phyloP scores from a whole-genome alignment of 2,329 filamentous ascomycete genomes.

The Aspergillus niger region DNA sequence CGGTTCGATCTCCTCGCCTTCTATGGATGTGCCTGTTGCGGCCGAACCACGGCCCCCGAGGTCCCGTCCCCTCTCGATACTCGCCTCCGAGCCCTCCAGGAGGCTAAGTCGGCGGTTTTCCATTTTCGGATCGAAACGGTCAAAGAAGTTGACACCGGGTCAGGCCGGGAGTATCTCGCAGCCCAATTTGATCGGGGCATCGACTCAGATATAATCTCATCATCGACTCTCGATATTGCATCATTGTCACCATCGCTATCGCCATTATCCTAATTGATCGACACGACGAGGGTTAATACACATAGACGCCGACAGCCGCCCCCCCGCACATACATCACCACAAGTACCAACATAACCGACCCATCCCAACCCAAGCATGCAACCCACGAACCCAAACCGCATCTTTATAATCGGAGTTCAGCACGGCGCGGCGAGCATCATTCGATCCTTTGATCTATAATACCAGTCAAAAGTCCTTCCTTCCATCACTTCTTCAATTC shows the following conservation, averaged over 20 bases:
- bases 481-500: not conserved
- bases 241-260: slow-evolving; percentile 2
- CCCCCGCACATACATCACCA: not conserved
- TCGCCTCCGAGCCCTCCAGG: slow-evolving; percentile 28
- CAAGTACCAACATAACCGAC: not conserved
- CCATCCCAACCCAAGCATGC: not conserved
- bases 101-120: slow-evolving; percentile 31
- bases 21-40: slow-evolving; percentile 18
- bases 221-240: slow-evolving; percentile 12
- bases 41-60: slow-evolving; percentile 18
- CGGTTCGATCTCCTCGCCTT: slow-evolving; percentile 4
- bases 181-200: slow-evolving; percentile 38
- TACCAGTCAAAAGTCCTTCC: slow-evolving; percentile 10
- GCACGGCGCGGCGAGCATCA: slow-evolving; percentile 4
- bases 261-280: slow-evolving; percentile 1
- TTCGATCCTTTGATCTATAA: slow-evolving; percentile 7
- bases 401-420: slow-evolving; percentile 9
- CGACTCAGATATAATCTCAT: slow-evolving; percentile 26
- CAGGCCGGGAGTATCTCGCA: slow-evolving; percentile 33
- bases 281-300: not conserved
- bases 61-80: slow-evolving; percentile 29
- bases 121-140: slow-evolving; percentile 29
- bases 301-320: not conserved
- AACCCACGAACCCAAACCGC: not conserved
- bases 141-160: slow-evolving; percentile 13